Evolutionary conservation across 306 rosid species (phyloP).

Genomic region (Dryas drummondii): DNA sequence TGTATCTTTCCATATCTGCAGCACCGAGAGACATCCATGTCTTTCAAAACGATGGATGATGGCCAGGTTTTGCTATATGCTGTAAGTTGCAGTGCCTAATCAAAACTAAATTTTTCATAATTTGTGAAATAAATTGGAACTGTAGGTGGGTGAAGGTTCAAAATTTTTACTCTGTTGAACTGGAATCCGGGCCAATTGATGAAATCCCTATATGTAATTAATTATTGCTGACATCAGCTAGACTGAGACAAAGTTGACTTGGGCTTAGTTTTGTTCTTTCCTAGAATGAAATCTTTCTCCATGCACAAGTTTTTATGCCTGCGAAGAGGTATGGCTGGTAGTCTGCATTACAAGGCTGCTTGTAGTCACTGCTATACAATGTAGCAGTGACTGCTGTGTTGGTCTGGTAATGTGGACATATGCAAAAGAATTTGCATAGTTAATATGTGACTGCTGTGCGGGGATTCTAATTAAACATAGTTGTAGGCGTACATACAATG

Average conservation of each 20-base stretch:
- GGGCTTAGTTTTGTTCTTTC: neutral
- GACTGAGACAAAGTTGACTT: neutral
- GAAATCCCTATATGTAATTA: neutral
- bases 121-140: neutral
- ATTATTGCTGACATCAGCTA: neutral
- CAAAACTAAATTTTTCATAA: neutral
- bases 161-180: neutral
- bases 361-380: no score
- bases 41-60: constrained; percentile 94
- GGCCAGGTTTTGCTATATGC: constrained; percentile 94
- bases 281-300: neutral
- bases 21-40: constrained; percentile 99
- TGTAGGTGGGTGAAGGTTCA: neutral
- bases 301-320: neutral
- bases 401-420: neutral
- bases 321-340: neutral
- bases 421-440: neutral
- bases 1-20: constrained; percentile 41
- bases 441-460: neutral
- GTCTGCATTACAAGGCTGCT: neutral
- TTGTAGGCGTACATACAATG: neutral
- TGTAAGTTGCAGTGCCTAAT: constrained; percentile 36
- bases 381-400: no score
- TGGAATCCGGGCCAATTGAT: neutral
- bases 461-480: neutral